Evolutionary conservation across 2,329 filamentous ascomycete species (phyloP), one percentile per base, ranked within the genome.

Genomic region (Coniochaeta pulveracea): DNA sequence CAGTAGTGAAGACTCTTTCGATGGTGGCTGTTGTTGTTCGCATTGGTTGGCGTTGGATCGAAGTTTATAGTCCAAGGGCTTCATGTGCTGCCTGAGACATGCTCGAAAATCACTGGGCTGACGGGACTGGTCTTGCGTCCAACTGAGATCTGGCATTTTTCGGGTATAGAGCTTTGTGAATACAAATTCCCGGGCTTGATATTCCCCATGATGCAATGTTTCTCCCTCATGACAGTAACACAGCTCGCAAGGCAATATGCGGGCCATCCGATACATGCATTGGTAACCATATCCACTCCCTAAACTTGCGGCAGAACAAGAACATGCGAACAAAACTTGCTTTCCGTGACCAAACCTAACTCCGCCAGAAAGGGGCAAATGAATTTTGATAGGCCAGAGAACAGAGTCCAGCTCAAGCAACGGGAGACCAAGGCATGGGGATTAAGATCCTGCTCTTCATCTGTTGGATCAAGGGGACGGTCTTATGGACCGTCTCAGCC

Each of bases 401-500:
- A 31, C n/a, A 6, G 5, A 4, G 18, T 21, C 18, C 11, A 19
- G 16, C 19, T 41, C 69, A 94, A 41, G 80, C 80, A 39, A 95
- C 85, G 4, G 91, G 88, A 41, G 85, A 94, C 91, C 91, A 98
- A 7, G 86, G 83, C 80, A 95, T 88, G 10, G 91, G 85, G 40
- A 96, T 79, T 52, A 98, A 58, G 48, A 98, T 86, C 47, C 84
- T 73, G 52, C 85, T 93, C 72, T 91, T 85, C 91, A 98, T 98
- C 37, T 67, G 78, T 64, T 95, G 88, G 48, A 98, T 98, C 42
- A 98, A 69, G 19, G 91, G 91, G 29, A 98, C 91, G 2, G 91
- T 98, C 72, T 93, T 95, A 67, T 98, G 91, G 23, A 96, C 91
- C 16, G 89, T 95, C 51, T 95, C 85, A 34, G 83, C 85, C 91